Base-by-base conservation (phyloP, 2,329 filamentous ascomycete genomes). In the Ambrosiella beaveri region DNA sequence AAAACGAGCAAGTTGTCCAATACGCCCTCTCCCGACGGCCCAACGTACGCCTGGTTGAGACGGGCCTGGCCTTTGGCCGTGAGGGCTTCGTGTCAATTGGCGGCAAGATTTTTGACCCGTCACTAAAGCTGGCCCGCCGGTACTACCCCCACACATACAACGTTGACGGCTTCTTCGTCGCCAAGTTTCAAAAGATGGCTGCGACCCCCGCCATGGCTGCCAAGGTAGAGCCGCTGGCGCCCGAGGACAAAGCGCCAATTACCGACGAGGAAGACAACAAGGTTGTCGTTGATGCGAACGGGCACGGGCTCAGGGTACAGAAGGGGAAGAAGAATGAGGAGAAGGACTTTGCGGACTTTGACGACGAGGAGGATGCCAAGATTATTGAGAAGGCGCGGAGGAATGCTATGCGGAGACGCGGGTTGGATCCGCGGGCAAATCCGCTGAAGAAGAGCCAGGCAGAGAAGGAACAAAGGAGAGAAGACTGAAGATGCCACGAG, bases 151-250 rank as follows among this genome's bases (percentile, higher is more conserved):
- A 95, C 69, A 80, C 85, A 17, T 88, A 93, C 74, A 95, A 96
- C 72, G 89, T 98, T 39, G 93, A 97, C 69, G 93, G 93, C 63
- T 98, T 98, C 82, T 98, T 89, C 69, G 93, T 98, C 62, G 88
- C 89, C 66, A 98, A 98, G 71, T 86, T 98, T 73, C 90, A 95
- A 72, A 98, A 98, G 78, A 81, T 81, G 13, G 91, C 2, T 87
- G 86, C 45, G 84, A 86, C 1, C 72, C 76, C 59, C 7, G 40
- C 60, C 44, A 63, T 60, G 54, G 64, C 63, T 12, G 65, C 61
- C 55, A 64, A 64, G 40, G 67, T 72, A 41, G 69, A 79, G 49
- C 52, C 52, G 5, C 72, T 73, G n/a, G 69, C 76, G 37, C 72
- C 73, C 11, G 68, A 74, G 51, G 69, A 75, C 27, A 69, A 54